Conservation (phyloP, 176 grass and related monocot species). For the Cenchrus fungigraminus region DNA sequence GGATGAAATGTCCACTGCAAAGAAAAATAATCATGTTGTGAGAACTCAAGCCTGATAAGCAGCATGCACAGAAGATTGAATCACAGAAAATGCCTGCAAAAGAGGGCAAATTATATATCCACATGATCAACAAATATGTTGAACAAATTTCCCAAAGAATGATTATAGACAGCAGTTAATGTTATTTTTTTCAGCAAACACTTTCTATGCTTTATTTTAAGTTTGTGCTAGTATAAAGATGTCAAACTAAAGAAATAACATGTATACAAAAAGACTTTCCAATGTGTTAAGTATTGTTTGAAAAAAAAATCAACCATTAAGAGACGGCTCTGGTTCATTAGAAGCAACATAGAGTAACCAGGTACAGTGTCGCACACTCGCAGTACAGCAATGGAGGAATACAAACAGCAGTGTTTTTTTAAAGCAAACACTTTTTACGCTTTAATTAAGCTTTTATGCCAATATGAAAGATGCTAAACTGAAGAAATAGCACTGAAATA, state of each 20-base stretch:
- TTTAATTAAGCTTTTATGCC: not conserved
- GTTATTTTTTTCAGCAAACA: not conserved
- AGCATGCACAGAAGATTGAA: conserved; percentile 1
- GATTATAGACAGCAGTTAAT: too few relatives aligned
- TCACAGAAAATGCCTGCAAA: not conserved
- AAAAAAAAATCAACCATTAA: too few relatives aligned
- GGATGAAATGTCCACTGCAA: conserved; percentile 99
- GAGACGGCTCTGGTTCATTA: not conserved
- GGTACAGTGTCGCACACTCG: not conserved
- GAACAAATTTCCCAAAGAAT: too few relatives aligned
- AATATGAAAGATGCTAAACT: not conserved
- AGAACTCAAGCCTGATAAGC: conserved; percentile 13
- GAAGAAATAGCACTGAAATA: not conserved
- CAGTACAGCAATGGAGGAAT: not conserved
- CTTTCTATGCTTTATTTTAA: not conserved
- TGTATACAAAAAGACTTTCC: not conserved
- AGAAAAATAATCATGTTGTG: conserved; percentile 33
- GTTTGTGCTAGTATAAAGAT: not conserved
- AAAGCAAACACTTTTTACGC: not conserved
- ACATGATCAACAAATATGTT: not conserved
- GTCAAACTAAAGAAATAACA: conserved; percentile 20
- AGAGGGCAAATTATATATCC: not conserved
- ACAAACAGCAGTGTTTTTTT: not conserved
- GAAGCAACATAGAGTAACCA: not conserved
- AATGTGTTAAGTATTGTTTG: not conserved